Percentiles rank a stretch among this genome's conserved stretches.
These are phyloP conservation scores for Acacia confusa DNA, from an alignment of 306 rosid genomes.

Conservation along the genomic window DNA sequence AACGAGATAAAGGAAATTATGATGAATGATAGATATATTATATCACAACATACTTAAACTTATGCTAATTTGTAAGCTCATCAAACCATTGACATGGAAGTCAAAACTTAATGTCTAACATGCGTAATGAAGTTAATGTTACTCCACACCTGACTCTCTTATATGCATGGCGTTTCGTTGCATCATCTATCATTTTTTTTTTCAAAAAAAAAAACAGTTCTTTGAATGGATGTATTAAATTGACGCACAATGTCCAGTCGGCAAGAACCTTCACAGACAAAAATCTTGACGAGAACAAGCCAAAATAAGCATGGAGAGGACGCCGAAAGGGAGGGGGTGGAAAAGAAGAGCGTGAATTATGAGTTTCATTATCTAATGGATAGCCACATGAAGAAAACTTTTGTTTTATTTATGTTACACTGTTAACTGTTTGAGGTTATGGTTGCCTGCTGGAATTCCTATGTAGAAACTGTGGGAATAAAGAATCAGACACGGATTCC, in stretches of 20 bases:
- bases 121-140: not conserved
- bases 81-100: too few relatives aligned
- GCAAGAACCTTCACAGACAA: constrained; percentile 2
- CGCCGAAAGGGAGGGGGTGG: not conserved
- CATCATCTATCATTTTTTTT: not conserved
- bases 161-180: not conserved
- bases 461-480: not conserved
- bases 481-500: not conserved
- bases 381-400: not conserved
- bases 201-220: not conserved
- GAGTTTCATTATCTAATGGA: constrained; percentile 1
- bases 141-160: not conserved
- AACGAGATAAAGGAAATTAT: not conserved
- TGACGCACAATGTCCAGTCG: not conserved
- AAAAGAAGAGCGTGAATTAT: not conserved
- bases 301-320: not conserved
- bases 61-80: not conserved
- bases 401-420: not conserved
- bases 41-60: too few relatives aligned
- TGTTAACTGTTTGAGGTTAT: not conserved
- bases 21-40: not conserved
- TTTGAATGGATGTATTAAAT: not conserved
- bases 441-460: not conserved
- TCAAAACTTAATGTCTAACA: too few relatives aligned
- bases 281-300: constrained; percentile 14